Conservation (phyloP, 1,284 basidiomycete species). For the Boletus sp. region DNA sequence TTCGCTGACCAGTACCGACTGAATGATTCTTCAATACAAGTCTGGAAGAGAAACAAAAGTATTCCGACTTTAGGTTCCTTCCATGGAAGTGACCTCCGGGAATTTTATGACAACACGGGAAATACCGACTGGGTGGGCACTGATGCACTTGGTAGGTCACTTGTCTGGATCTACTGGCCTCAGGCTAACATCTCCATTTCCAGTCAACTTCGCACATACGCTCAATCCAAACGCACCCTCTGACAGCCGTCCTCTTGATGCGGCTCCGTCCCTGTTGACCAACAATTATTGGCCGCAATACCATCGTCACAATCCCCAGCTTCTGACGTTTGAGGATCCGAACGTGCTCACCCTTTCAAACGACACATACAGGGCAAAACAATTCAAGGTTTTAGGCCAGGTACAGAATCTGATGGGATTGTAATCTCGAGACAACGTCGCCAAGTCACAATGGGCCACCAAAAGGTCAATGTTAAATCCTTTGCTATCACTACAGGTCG, state of each 20-base stretch:
- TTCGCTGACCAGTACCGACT: neutral
- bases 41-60: constrained; percentile 1
- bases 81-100: constrained; percentile 22
- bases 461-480: no score
- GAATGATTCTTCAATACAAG: neutral
- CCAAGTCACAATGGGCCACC: no score
- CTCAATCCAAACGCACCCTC: constrained; percentile 19
- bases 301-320: neutral
- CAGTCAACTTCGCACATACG: constrained; percentile 25
- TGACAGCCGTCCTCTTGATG: constrained; percentile 5
- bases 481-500: no score
- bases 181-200: neutral
- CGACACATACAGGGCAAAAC: neutral
- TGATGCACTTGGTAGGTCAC: constrained; percentile 19
- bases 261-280: constrained; percentile 6
- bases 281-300: constrained; percentile 9
- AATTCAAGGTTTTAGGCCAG: neutral
- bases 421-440: neutral
- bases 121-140: constrained; percentile 24
- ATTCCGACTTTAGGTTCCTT: neutral
- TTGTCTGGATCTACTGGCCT: neutral
- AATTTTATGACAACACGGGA: constrained; percentile 22
- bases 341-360: neutral
- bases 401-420: neutral
- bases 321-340: neutral